Base-by-base conservation (phyloP, 2,329 filamentous ascomycete genomes). In the Phialemonium atrogriseum region DNA sequence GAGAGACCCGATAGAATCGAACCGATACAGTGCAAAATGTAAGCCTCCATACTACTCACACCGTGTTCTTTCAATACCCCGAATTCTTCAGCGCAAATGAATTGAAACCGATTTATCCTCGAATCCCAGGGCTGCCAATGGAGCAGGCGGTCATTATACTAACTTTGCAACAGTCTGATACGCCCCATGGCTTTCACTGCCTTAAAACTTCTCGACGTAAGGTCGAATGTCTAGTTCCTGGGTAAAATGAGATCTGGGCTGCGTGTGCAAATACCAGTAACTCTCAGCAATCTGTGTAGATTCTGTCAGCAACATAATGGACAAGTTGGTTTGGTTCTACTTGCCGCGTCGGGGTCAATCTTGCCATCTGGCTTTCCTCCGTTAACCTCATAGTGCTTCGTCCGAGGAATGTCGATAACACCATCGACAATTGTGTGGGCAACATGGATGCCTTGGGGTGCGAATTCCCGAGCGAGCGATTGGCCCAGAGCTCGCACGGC, bases 231-330 rank as follows among this genome's bases (percentile, higher is more conserved):
- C 86, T 44, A 93, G 56, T 59, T 93, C 84, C 50, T 84, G 84
- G 0, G 84, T 87, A 48, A 89, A 93, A 3, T 76, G 76, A 5
- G 81, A 84, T 44, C 74, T 70, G 19, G 80, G 82, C 61, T 94
- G 86, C 0, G 77, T 81, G 50, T 94, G 86, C 47, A 94, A 52
- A 50, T 80, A 66, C 84, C 85, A 94, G 49, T 94, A 94, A 9
- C 75, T 73, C 42, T 93, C 84, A 9, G 86, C 86, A 64, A 94
- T 93, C 77, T 89, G 37, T 22, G 13, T 16, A 10, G 9, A 10
- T 14, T 13, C 31, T 14, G 26, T 26, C 13, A 37, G 12, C 16
- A 32, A 25, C 20, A 32, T 18, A 34, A 27, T 7, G 15, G 16
- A 21, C 27, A 7, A 34, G 35, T 33, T 7, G 20, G 13, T 12